phyloP scores from a whole-genome alignment of 352 stramenopile genomes.

The Globisporangium abappressorium region DNA sequence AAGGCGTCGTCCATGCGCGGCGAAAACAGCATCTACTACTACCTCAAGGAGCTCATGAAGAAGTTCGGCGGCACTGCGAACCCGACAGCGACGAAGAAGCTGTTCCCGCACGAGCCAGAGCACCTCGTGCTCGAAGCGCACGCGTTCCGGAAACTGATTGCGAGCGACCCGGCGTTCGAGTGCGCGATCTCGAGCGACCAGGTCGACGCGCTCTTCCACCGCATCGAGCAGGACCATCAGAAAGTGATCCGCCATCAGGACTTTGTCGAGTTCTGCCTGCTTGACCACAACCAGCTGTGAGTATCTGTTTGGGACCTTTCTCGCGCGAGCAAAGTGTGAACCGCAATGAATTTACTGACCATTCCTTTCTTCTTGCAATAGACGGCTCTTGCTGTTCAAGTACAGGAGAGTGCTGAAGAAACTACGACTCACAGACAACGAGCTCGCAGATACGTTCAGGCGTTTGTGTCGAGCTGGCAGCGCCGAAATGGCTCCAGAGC shows the following conservation, averaged over 20 bases:
- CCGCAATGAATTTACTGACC: neutral
- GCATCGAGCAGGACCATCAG: constrained; percentile 53
- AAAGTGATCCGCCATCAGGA: constrained; percentile 61
- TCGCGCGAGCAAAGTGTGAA: neutral
- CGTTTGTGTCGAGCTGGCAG: constrained; percentile 37
- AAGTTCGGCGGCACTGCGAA: constrained; percentile 49
- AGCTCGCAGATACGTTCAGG: constrained; percentile 74
- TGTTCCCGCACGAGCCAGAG: constrained; percentile 27
- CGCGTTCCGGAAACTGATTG: constrained; percentile 75
- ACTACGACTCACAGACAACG: constrained; percentile 68
- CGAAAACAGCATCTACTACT: constrained; percentile 84
- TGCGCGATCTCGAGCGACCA: constrained; percentile 66
- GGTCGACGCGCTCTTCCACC: constrained; percentile 73
- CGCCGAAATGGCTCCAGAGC: constrained; percentile 43
- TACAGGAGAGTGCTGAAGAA: constrained; percentile 61
- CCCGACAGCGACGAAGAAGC: constrained; percentile 32
- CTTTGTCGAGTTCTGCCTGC: constrained; percentile 80
- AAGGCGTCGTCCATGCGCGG: constrained; percentile 79
- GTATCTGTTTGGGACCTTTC: constrained; percentile 2
- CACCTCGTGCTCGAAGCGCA: constrained; percentile 60
- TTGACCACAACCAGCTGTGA: constrained; percentile 78
- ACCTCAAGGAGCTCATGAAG: constrained; percentile 80
- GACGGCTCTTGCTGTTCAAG: constrained; percentile 73
- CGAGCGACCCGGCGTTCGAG: constrained; percentile 74
- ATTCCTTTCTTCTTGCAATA: constrained; percentile 18